Conservation (phyloP, 768 basidiomycete genomes). For the Mycena galericulata region DNA sequence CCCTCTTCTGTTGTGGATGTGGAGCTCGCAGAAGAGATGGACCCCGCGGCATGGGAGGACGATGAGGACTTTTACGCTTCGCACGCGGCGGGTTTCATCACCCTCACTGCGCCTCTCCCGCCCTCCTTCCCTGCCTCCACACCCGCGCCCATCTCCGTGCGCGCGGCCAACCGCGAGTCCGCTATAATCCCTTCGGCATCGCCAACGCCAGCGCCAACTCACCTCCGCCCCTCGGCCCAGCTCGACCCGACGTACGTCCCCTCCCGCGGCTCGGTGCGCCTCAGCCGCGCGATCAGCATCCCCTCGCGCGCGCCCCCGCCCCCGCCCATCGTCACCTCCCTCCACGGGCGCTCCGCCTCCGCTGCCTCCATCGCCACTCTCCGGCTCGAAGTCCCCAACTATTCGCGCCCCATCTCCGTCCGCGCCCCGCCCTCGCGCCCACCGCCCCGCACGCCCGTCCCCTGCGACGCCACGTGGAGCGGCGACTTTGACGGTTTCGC, state of each 20-base stretch:
- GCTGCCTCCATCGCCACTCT: background rate
- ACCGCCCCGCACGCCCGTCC: constrained; percentile 29
- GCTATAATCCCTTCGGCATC: background rate
- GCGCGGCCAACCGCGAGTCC: background rate
- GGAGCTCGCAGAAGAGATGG: background rate
- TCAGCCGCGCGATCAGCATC: constrained; percentile 19
- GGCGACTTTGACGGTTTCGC: background rate
- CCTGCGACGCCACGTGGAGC: constrained; percentile 20
- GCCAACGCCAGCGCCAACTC: background rate
- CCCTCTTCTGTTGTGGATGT: no score
- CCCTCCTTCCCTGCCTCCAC: background rate
- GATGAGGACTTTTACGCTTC: background rate
- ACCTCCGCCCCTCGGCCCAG: background rate
- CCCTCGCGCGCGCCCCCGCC: constrained; percentile 28
- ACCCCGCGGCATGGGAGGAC: background rate
- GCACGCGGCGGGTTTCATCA: background rate
- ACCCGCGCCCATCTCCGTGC: background rate
- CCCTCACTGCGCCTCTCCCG: background rate
- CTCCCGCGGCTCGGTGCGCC: constrained; percentile 4
- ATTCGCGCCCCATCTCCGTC: constrained; percentile 1
- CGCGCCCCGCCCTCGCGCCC: constrained; percentile 9
- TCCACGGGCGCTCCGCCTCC: background rate
- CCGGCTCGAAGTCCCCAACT: no score
- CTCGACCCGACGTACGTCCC: no score
- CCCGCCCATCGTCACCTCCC: constrained; percentile 21